Conservation (phyloP, 2,329 filamentous ascomycete species). For the Fusarium longipes region DNA sequence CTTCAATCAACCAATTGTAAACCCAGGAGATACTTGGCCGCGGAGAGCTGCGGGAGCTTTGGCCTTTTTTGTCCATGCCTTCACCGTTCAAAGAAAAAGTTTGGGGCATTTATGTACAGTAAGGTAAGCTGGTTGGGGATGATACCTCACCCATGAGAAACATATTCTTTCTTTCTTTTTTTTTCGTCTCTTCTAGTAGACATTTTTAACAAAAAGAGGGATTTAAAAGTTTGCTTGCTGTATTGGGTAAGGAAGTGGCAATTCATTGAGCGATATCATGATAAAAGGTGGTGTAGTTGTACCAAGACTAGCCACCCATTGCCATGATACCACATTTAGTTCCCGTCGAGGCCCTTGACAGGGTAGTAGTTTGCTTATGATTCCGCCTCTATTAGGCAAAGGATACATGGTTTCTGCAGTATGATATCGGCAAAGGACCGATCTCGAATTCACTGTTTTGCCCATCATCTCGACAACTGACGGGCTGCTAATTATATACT, state of each 20-base stretch:
- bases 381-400: conserved; percentile 8
- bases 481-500: conserved; percentile 25
- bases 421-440: conserved; percentile 25
- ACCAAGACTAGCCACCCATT: conserved; percentile 9
- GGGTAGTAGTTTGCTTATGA: conserved; percentile 8
- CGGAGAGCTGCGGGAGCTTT: conserved; percentile 24
- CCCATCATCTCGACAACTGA: conserved; percentile 4
- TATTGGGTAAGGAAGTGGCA: not conserved
- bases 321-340: conserved; percentile 22
- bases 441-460: conserved; percentile 17
- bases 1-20: conserved; percentile 35
- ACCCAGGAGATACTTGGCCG: conserved; percentile 20
- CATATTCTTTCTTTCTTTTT: not conserved
- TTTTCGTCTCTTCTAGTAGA: not conserved
- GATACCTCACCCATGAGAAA: not conserved
- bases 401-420: conserved; percentile 5
- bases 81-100: conserved; percentile 14
- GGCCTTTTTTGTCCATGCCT: conserved; percentile 10
- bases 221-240: conserved; percentile 15
- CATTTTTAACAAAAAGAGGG: not conserved
- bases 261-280: conserved; percentile 32
- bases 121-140: conserved; percentile 1
- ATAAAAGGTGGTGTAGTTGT: conserved; percentile 17
- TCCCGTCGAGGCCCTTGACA: not conserved
- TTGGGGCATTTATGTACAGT: conserved; percentile 11